These are phyloP conservation scores for Beta vulgaris DNA, from an alignment of 148 eudicot species.

Conservation along the genomic window DNA sequence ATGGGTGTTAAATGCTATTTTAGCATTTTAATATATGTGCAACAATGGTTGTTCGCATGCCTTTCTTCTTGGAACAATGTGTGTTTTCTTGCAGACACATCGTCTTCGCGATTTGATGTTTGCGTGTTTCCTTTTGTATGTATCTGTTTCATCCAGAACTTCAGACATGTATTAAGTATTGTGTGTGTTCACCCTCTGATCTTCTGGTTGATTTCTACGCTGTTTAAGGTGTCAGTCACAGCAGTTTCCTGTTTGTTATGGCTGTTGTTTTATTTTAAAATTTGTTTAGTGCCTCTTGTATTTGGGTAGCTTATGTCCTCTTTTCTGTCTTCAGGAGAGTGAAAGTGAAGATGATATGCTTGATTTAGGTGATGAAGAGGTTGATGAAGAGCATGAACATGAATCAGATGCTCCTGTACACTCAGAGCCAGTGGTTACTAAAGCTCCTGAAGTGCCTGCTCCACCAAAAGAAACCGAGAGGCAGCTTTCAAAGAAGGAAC, in stretches of 20 bases:
- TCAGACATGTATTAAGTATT: background rate
- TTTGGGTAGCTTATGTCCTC: constrained; percentile 1
- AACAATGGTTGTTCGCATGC: background rate
- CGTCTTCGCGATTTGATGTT: too few relatives aligned
- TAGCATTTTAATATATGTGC: background rate
- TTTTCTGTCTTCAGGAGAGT: constrained; percentile 58
- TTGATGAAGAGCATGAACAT: constrained; percentile 82
- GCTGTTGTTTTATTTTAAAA: background rate
- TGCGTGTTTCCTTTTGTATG: background rate
- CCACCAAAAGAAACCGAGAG: constrained; percentile 77
- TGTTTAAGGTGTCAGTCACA: background rate
- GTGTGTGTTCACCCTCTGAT: background rate
- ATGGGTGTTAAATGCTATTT: background rate
- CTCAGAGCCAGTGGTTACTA: constrained; percentile 49
- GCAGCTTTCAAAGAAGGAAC: constrained; percentile 94
- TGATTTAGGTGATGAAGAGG: constrained; percentile 80
- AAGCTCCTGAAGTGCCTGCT: constrained; percentile 49
- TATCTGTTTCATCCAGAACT: background rate
- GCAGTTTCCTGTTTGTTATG: background rate
- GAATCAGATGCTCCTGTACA: constrained; percentile 56
- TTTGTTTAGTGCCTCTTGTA: background rate
- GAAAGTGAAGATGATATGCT: constrained; percentile 94
- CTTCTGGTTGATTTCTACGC: background rate
- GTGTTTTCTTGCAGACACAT: too few relatives aligned
- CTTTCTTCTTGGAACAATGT: background rate